phyloP scores from a whole-genome alignment of 1,284 basidiomycete genomes.

The Boletus sp. region DNA sequence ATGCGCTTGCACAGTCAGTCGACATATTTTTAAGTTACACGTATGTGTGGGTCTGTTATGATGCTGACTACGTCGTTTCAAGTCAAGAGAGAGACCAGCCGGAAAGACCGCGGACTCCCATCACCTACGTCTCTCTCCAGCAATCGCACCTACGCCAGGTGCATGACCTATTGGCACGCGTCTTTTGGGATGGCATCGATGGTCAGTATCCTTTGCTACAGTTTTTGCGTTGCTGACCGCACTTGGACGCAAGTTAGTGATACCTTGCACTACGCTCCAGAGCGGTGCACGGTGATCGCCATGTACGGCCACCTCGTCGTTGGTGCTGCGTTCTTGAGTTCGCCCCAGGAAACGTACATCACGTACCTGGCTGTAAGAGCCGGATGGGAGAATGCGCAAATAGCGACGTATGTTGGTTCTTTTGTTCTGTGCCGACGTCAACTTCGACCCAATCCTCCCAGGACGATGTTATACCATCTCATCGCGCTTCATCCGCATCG shows the following conservation, averaged over 20 bases:
- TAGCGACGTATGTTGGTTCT: conserved; percentile 56
- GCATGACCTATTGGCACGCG: conserved; percentile 59
- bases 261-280: conserved; percentile 60
- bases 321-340: conserved; percentile 70
- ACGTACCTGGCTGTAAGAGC: conserved; percentile 71
- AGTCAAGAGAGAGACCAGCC: conserved; percentile 53
- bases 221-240: background rate
- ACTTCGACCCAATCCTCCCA: conserved; percentile 25
- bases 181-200: conserved; percentile 72
- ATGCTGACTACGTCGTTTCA: conserved; percentile 12
- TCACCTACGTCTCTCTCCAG: conserved; percentile 60
- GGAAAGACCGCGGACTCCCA: conserved; percentile 44
- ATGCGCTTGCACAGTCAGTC: conserved; percentile 51
- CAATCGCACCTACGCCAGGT: conserved; percentile 61
- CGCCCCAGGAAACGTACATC: conserved; percentile 75
- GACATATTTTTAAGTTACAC: background rate
- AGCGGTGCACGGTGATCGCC: conserved; percentile 67
- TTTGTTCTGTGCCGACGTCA: background rate
- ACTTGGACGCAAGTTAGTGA: conserved; percentile 52
- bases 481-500: conserved; percentile 63
- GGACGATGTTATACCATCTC: conserved; percentile 72
- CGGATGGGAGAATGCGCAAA: conserved; percentile 73
- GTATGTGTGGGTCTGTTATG: background rate
- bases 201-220: conserved; percentile 38
- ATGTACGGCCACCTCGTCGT: conserved; percentile 67